These are phyloP conservation scores for Grifola frondosa DNA, from an alignment of 1,284 basidiomycete genomes.

Conservation along the genomic window DNA sequence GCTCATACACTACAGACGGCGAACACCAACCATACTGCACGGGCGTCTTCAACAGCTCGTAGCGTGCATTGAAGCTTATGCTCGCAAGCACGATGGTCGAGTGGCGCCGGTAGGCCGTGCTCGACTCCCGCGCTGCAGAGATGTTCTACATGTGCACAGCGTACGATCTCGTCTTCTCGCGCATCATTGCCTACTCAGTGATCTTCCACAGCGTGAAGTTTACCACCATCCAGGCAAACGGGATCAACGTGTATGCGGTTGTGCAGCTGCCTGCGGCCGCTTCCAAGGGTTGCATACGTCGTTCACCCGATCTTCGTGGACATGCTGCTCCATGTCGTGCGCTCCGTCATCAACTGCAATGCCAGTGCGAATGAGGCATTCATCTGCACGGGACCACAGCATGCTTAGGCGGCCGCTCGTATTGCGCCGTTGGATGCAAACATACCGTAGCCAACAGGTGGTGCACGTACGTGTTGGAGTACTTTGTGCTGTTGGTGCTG, in stretches of 20 bases:
- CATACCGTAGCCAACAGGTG: too few species aligned
- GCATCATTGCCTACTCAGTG: slow-evolving; percentile 62
- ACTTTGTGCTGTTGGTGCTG: too few species aligned
- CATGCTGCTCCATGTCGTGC: slow-evolving; percentile 63
- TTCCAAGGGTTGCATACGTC: slow-evolving; percentile 35
- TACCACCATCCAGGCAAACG: slow-evolving; percentile 47
- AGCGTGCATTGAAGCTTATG: slow-evolving; percentile 39
- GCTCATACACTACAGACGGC: slow-evolving; percentile 35
- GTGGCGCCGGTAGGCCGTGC: slow-evolving; percentile 35
- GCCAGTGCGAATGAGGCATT: slow-evolving; percentile 52
- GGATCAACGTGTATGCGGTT: slow-evolving; percentile 52
- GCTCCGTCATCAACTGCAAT: slow-evolving; percentile 64
- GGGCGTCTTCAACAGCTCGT: slow-evolving; percentile 48
- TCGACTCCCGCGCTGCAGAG: slow-evolving; percentile 37
- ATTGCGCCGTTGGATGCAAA: too few species aligned
- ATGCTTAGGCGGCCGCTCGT: too few species aligned
- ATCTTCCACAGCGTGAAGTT: slow-evolving; percentile 57
- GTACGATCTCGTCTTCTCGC: slow-evolving; percentile 67
- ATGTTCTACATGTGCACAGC: slow-evolving; percentile 54
- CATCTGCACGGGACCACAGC: slow-evolving; percentile 66
- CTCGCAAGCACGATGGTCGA: slow-evolving; percentile 36
- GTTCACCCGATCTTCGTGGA: slow-evolving; percentile 62
- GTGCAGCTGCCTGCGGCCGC: slow-evolving; percentile 41
- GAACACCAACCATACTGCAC: slow-evolving; percentile 40
- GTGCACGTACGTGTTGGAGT: too few species aligned